Conservation (phyloP, 352 stramenopile genomes). For the Globisporangium ultimum region DNA sequence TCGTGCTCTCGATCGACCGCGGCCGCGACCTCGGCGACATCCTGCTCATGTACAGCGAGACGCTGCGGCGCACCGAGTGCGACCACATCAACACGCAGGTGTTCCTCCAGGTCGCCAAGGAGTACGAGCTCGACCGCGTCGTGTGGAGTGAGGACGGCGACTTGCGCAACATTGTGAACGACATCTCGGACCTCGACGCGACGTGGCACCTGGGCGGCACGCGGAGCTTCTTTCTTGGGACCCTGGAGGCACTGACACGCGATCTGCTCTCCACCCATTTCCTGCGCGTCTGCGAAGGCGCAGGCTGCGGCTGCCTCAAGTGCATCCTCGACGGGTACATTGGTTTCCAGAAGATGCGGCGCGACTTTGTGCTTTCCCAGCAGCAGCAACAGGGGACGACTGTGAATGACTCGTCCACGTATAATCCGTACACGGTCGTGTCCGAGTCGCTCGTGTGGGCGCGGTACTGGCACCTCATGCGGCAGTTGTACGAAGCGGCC, state of each 20-base stretch:
- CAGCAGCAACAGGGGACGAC: constrained; percentile 9
- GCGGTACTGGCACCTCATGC: constrained; percentile 82
- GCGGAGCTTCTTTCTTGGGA: constrained; percentile 65
- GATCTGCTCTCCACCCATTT: constrained; percentile 52
- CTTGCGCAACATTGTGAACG: constrained; percentile 64
- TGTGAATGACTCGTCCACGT: not conserved
- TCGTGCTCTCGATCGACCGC: constrained; percentile 75
- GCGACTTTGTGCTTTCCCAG: constrained; percentile 27
- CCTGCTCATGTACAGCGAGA: constrained; percentile 82
- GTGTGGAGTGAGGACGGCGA: constrained; percentile 72
- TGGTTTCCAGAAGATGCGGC: constrained; percentile 74
- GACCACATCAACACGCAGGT: constrained; percentile 51
- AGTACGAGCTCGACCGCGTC: constrained; percentile 67
- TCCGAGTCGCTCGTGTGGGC: constrained; percentile 71
- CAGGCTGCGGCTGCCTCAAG: constrained; percentile 77
- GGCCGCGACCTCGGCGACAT: constrained; percentile 61
- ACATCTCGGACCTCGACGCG: constrained; percentile 50
- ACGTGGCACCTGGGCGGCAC: constrained; percentile 44
- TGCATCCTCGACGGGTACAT: constrained; percentile 81
- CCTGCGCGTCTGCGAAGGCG: constrained; percentile 61
- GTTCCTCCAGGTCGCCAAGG: constrained; percentile 72
- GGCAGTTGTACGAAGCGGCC: constrained; percentile 65
- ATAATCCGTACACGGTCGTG: constrained; percentile 28
- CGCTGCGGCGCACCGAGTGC: constrained; percentile 55
- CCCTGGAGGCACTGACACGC: constrained; percentile 51